Percentiles rank a stretch among this genome's conserved stretches.
These are phyloP conservation scores for Candida pseudocylindracea DNA, from an alignment of 1,139 yeast genomes.

Conservation along the genomic window DNA sequence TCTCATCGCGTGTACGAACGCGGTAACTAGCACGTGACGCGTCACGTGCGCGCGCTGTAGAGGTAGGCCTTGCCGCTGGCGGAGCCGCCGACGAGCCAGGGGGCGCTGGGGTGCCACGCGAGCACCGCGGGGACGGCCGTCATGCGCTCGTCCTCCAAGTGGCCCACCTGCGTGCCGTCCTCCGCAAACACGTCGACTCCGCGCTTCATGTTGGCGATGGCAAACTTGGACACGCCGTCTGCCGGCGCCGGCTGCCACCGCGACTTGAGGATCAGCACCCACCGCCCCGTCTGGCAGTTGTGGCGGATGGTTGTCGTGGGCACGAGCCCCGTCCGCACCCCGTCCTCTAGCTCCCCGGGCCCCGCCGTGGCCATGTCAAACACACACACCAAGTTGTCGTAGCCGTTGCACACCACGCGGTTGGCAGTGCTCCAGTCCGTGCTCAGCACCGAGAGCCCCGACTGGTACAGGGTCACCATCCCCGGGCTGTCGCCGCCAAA, in stretches of 20 bases:
- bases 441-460: conserved; percentile 62
- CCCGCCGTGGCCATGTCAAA: conserved; percentile 7
- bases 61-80: conserved; percentile 83
- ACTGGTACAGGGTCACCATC: conserved; percentile 36
- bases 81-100: conserved; percentile 87
- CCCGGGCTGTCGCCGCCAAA: conserved; percentile 18
- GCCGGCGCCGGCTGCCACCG: conserved; percentile 55
- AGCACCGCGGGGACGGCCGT: conserved; percentile 89
- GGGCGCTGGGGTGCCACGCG: conserved; percentile 60
- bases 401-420: conserved; percentile 75
- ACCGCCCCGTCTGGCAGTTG: conserved; percentile 87
- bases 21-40: neutral
- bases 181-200: conserved; percentile 64
- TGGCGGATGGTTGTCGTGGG: conserved; percentile 52
- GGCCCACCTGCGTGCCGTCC: conserved; percentile 59
- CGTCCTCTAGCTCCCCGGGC: conserved; percentile 6
- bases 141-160: conserved; percentile 30
- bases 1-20: neutral
- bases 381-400: conserved; percentile 61
- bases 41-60: conserved; percentile 7
- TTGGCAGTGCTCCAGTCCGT: conserved; percentile 72
- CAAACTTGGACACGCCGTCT: conserved; percentile 63
- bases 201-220: conserved; percentile 83
- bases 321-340: conserved; percentile 13
- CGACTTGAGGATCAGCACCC: conserved; percentile 85